Evolutionary conservation across 768 basidiomycete genomes (phyloP), one percentile per base, ranked within the genome.

Genomic region (Kwoniella sp.): DNA sequence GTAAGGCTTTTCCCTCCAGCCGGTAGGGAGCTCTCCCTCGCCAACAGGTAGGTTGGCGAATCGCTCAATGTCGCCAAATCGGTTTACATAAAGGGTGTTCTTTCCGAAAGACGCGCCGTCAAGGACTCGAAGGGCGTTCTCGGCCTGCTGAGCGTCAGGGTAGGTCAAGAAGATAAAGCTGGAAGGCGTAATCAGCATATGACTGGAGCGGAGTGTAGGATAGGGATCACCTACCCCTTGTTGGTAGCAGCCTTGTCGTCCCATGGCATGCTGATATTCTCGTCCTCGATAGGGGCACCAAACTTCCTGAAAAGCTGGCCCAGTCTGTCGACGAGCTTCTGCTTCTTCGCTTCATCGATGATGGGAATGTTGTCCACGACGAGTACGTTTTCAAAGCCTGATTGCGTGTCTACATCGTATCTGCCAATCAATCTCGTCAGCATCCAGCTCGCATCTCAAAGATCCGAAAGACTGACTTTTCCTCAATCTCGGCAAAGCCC

Each of bases 331-430:
- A 95, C 68, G 15, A 99, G 81, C 75, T 81, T 87, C 41, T 89
- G 87, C 31, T 84, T 80, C 76, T 90, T 91, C 46, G 82, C 81
- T 64, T 82, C 84, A 70, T 95, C 90, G 72, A 96, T 88, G 51
- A 89, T 73, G 9, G 92, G 95, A 19, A 92, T 80, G 43, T 90
- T 89, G 73, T 98, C 95, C 53, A 98, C 83, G 46, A 98, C 86
- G 46, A 99, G 76, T 50, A 89, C 83, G 69, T 87, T 88, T 78
- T 98, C 95, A 67, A 96, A 82, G 33, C 87, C 81, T 60, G 89
- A 85, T 63, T 89, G 87, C 59, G 84, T 83, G 51, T 88, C 78
- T 63, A 92, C 84, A 60, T 84, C 80, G 77, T 90, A 93, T 79
- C 91, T 95, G 71, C 14, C 32, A 17, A 17, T 51, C 32, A 50